phyloP scores from a whole-genome alignment of 2,329 filamentous ascomycete genomes.

The Curvularia verruculosa region DNA sequence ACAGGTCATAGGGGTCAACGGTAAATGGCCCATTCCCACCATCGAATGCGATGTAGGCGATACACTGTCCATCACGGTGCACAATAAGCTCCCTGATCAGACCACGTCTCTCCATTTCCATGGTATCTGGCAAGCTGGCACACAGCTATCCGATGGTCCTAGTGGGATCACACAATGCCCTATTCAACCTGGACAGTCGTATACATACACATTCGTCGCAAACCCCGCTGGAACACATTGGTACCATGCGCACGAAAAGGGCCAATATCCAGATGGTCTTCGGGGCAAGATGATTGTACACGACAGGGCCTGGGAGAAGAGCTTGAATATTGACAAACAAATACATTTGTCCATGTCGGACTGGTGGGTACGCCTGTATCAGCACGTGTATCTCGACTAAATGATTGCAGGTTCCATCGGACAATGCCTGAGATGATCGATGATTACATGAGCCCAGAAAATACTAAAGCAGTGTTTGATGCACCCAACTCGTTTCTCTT shows the following conservation, averaged over 20 bases:
- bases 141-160: conserved; percentile 73
- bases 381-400: conserved; percentile 28
- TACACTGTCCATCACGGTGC: conserved; percentile 42
- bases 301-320: conserved; percentile 48
- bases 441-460: conserved; percentile 53
- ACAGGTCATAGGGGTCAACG: conserved; percentile 78
- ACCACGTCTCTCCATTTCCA: conserved; percentile 55
- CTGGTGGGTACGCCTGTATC: conserved; percentile 1
- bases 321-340: conserved; percentile 39
- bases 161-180: conserved; percentile 71
- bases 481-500: conserved; percentile 13
- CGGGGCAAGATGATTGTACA: conserved; percentile 49
- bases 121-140: conserved; percentile 56
- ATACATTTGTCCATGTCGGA: conserved; percentile 13
- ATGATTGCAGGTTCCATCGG: conserved; percentile 8
- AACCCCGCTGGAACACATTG: conserved; percentile 61
- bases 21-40: conserved; percentile 58
- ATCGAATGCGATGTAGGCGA: conserved; percentile 67
- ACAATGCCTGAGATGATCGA: conserved; percentile 40
- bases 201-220: conserved; percentile 70
- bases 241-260: conserved; percentile 69
- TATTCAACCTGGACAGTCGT: conserved; percentile 66
- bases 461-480: conserved; percentile 35
- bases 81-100: conserved; percentile 34
- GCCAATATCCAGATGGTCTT: conserved; percentile 51